Evolutionary conservation across 441 rosid genomes (phyloP).

Genomic region (Theobroma grandiflorum): DNA sequence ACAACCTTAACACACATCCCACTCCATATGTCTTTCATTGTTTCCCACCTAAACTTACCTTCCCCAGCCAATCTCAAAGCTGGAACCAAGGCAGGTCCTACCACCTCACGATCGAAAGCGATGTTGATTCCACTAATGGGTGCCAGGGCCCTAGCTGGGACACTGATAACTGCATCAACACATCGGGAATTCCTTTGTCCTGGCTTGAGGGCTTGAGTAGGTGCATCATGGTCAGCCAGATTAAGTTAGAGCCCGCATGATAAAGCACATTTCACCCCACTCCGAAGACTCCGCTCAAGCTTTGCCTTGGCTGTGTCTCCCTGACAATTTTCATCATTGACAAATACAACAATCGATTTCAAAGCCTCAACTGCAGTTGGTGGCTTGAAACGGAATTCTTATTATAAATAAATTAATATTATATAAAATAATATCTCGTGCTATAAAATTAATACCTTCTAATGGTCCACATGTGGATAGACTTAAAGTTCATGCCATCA

Average conservation of each 20-base stretch:
- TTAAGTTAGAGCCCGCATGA: conserved; percentile 98
- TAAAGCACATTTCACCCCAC: conserved; percentile 79
- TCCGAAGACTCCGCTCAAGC: conserved; percentile 58
- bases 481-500: no score
- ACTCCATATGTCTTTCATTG: conserved; percentile 91
- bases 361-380: no score
- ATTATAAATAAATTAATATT: no score
- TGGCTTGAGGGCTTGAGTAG: conserved; percentile 95
- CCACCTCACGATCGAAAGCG: conserved; percentile 74
- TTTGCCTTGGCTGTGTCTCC: no score
- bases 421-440: no score
- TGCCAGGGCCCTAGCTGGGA: conserved; percentile 68
- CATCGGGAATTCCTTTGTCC: conserved; percentile 67
- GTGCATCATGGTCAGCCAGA: conserved; percentile 92
- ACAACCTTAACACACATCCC: conserved; percentile 91
- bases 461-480: no score
- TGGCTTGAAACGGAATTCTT: no score
- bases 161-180: conserved; percentile 91
- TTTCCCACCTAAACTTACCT: conserved; percentile 95
- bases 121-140: conserved; percentile 94
- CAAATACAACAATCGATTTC: no score
- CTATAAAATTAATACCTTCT: no score
- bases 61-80: conserved; percentile 78
- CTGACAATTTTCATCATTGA: no score
- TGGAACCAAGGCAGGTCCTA: conserved; percentile 85